phyloP scores from a whole-genome alignment of 495 filamentous ascomycete species.

The Jackrogersella minutella region DNA sequence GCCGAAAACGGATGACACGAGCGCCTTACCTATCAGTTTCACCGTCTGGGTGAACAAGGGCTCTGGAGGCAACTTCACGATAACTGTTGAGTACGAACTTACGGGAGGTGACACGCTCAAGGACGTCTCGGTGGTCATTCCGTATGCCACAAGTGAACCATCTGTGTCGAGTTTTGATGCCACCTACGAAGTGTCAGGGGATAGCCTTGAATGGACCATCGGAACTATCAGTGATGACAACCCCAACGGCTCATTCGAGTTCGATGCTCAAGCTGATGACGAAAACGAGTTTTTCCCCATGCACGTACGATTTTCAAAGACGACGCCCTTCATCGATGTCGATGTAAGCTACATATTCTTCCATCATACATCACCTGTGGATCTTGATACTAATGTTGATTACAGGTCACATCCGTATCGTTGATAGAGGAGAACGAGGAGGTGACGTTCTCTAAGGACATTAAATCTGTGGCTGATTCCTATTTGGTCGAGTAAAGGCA shows the following conservation, averaged over 20 bases:
- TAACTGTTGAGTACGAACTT: conserved; percentile 95
- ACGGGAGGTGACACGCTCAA: conserved; percentile 75
- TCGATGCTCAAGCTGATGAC: conserved; percentile 83
- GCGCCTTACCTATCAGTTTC: conserved; percentile 85
- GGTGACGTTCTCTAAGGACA: conserved; percentile 86
- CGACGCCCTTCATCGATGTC: conserved; percentile 85
- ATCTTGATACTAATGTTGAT: conserved; percentile 25
- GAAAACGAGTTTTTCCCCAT: conserved; percentile 98
- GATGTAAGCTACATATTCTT: conserved; percentile 67
- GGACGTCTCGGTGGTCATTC: conserved; percentile 87
- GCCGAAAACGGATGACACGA: conserved; percentile 74
- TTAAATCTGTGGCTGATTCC: conserved; percentile 82
- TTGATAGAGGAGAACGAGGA: conserved; percentile 83
- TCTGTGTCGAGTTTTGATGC: conserved; percentile 92
- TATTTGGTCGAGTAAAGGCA: conserved; percentile 76
- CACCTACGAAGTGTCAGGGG: conserved; percentile 90
- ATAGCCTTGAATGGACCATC: conserved; percentile 92
- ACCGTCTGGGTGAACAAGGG: conserved; percentile 95
- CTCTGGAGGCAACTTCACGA: conserved; percentile 74
- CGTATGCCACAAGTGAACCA: conserved; percentile 82
- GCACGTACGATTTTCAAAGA: conserved; percentile 87
- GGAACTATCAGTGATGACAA: conserved; percentile 83
- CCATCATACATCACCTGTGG: neutral
- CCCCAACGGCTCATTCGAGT: conserved; percentile 85
- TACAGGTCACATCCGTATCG: conserved; percentile 72